These are phyloP conservation scores for Mortierella polycephala DNA, from an alignment of 371 early-diverging fungal genomes.

Conservation along the genomic window DNA sequence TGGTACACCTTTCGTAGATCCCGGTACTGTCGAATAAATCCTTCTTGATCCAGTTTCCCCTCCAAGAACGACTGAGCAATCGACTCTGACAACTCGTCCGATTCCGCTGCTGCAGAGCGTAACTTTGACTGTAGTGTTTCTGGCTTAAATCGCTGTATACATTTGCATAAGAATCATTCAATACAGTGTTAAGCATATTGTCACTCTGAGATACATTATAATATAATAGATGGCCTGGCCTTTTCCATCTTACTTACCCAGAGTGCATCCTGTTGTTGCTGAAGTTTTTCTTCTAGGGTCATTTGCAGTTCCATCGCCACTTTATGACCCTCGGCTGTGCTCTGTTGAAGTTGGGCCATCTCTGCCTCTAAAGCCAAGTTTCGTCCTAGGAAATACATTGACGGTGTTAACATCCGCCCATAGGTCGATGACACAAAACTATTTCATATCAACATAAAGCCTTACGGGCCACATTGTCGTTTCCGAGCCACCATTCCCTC, in stretches of 20 bases:
- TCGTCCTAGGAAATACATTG: constrained; percentile 54
- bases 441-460: too few species aligned
- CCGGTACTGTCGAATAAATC: constrained; percentile 68
- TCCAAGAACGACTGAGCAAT: constrained; percentile 70
- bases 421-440: background rate
- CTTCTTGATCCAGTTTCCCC: constrained; percentile 66
- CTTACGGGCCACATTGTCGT: constrained; percentile 68
- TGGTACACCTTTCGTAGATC: constrained; percentile 73
- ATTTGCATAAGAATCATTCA: background rate
- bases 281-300: constrained; percentile 62
- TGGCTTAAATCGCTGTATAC: constrained; percentile 63
- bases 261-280: constrained; percentile 66
- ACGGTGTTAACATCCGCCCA: background rate
- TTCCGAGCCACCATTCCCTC: constrained; percentile 65
- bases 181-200: background rate
- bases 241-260: constrained; percentile 54
- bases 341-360: constrained; percentile 55
- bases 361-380: constrained; percentile 62
- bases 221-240: background rate
- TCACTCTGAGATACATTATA: background rate
- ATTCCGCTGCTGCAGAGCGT: constrained; percentile 67
- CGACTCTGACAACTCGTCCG: constrained; percentile 71
- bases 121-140: constrained; percentile 66
- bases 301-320: constrained; percentile 53
- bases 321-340: constrained; percentile 56